Evolutionary conservation across 352 stramenopile genomes (phyloP).

Genomic region (Thalassiosira sp.): DNA sequence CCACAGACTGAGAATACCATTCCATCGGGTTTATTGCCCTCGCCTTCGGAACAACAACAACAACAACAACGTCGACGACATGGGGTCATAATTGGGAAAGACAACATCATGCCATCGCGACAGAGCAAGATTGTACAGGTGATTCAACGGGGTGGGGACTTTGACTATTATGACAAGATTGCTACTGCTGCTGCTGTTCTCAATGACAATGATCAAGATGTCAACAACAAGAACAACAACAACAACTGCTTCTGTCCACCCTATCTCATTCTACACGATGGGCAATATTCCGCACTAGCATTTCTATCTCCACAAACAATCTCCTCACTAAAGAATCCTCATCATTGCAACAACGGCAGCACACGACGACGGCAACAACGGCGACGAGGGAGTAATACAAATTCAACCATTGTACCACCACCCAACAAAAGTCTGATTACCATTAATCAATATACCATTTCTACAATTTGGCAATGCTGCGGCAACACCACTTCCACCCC

Average conservation of each 20-base stretch:
- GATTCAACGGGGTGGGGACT: conserved; percentile 23
- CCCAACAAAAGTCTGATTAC: conserved; percentile 4
- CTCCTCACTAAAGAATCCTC: not conserved
- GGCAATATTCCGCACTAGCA: conserved; percentile 26
- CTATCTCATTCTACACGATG: conserved; percentile 41
- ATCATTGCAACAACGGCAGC: no score
- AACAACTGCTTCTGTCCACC: conserved; percentile 15
- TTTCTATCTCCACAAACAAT: conserved; percentile 28
- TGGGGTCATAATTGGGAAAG: not conserved
- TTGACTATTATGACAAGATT: conserved; percentile 2
- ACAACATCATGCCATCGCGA: conserved; percentile 16
- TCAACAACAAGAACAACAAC: not conserved
- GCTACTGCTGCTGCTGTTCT: no score
- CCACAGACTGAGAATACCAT: conserved; percentile 30
- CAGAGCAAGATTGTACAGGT: conserved; percentile 38
- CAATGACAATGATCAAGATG: not conserved
- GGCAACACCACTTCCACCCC: not conserved
- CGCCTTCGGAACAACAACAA: conserved; percentile 6
- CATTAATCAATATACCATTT: conserved; percentile 26
- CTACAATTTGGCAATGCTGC: conserved; percentile 26
- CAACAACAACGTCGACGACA: not conserved
- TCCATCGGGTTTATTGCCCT: conserved; percentile 9
- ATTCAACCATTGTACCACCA: no score
- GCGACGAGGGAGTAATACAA: no score
- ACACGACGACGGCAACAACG: no score